Percentiles rank a stretch among this genome's conserved stretches.
Evolutionary conservation across 2,329 filamentous ascomycete species (phyloP).

Genomic region (Cladosporium sp.): DNA sequence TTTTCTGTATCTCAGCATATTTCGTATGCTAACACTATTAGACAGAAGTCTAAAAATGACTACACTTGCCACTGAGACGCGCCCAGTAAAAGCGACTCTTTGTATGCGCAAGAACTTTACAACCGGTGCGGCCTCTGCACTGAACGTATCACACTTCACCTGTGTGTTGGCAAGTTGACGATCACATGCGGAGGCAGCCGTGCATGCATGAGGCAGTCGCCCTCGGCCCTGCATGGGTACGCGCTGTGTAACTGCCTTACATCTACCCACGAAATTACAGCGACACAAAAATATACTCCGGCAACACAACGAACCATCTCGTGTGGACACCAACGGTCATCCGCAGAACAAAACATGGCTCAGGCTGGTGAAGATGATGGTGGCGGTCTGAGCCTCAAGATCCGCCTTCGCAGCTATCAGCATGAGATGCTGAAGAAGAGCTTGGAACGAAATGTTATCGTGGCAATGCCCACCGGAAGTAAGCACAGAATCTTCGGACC

Average conservation of each 20-base stretch:
- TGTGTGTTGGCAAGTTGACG: neutral
- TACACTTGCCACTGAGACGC: neutral
- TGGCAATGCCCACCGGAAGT: slow-evolving; percentile 52
- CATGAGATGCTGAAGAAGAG: slow-evolving; percentile 51
- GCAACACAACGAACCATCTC: neutral
- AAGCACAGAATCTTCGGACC: neutral
- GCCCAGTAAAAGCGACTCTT: neutral
- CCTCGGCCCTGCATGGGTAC: neutral
- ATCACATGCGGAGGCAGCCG: neutral
- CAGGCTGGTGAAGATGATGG: neutral
- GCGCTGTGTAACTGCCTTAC: neutral
- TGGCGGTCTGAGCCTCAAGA: neutral
- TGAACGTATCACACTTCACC: neutral
- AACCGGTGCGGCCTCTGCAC: no score
- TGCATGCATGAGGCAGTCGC: neutral
- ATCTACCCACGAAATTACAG: neutral
- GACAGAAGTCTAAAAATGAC: neutral
- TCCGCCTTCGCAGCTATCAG: slow-evolving; percentile 46
- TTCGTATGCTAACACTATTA: neutral
- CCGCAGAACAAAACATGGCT: neutral
- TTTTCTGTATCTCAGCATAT: neutral
- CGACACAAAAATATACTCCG: neutral
- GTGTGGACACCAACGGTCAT: neutral
- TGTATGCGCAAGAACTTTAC: no score
- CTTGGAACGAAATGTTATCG: slow-evolving; percentile 47